Evolutionary conservation across 768 basidiomycete genomes (phyloP), one percentile per base, ranked within the genome.

Genomic region (Chiua virens): DNA sequence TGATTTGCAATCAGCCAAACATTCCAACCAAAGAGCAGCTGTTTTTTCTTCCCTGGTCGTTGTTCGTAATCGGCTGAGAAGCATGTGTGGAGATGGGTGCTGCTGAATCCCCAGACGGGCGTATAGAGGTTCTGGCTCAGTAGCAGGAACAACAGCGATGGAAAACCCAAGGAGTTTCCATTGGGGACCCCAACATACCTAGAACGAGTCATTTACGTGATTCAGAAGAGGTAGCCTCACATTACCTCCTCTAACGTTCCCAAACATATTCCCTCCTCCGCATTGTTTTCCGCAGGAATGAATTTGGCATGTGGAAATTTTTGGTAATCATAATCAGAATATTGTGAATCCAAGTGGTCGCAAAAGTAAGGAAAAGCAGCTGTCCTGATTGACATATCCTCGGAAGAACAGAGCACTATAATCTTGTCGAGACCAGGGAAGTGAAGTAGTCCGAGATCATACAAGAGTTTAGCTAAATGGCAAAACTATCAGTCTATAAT

Each of bases 311-410:
- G 70, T 7, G 73, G 68, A 55, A 81, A 87, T 10, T 75, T 57
- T 9, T 70, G 60, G 8, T 79, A 73, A 39, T 81, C 72, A 55
- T 87, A 86, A 35, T 78, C 69, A 4, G 66, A 58, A 61, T 88
- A 93, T 43, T 77, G 76, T 1, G 73, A 75, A 3, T 70, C 59
- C n/a, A 85, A 73, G 61, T 95, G 86, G 45, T 89, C 83, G 42
- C 94, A 66, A 28, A 96, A 78, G 69, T 94, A 97, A 47, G 81
- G 80, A 38, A 96, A 72, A 1, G 92, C 91, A 17, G 71, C 66
- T 5, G 72, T 58, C n/a, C 81, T 80, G 21, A 79, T 65, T 59
- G 76, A 61, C 5, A 70, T 48, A 57, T 85, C 76, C 2, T 72
- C 50, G 27, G 76, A 75, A 2, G 87, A 76, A 32, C 90, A 91